Percentiles rank a stretch among this genome's conserved stretches.
Evolutionary conservation across 2,329 filamentous ascomycete genomes (phyloP).

Genomic region (Helotiales sp.): DNA sequence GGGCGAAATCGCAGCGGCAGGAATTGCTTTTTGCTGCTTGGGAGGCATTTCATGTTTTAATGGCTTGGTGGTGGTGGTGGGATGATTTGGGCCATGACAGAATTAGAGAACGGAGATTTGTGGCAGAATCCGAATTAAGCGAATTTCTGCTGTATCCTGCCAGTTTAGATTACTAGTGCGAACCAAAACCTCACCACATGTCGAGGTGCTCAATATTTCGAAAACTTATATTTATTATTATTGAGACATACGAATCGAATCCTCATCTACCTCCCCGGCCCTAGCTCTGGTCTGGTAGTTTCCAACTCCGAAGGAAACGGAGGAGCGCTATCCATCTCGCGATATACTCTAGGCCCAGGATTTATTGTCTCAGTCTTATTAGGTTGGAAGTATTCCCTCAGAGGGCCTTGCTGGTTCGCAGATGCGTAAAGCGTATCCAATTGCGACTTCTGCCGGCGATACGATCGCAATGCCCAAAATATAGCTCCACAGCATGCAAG

Average conservation of each 20-base stretch:
- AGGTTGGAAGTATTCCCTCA: background rate
- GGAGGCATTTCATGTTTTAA: conserved; percentile 20
- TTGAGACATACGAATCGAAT: too few species aligned
- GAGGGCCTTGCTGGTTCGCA: background rate
- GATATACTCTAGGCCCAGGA: background rate
- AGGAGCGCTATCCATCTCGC: background rate
- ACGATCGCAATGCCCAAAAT: background rate
- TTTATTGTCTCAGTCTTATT: background rate
- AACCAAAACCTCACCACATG: background rate
- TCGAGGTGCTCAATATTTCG: background rate
- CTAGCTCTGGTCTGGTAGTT: background rate
- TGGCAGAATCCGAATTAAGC: background rate
- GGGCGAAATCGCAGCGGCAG: background rate
- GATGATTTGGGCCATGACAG: background rate
- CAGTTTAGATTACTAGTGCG: too few species aligned
- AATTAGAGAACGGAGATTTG: background rate
- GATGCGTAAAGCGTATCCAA: background rate
- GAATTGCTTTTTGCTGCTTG: conserved; percentile 9
- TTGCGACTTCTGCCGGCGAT: background rate
- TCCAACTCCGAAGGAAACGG: background rate
- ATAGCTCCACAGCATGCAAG: background rate
- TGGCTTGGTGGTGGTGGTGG: background rate
- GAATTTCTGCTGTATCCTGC: background rate
- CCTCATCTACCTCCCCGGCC: background rate
- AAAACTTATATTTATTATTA: background rate